These are phyloP conservation scores for Apium graveolens DNA, from an alignment of 129 eudicot species.

Conservation along the genomic window DNA sequence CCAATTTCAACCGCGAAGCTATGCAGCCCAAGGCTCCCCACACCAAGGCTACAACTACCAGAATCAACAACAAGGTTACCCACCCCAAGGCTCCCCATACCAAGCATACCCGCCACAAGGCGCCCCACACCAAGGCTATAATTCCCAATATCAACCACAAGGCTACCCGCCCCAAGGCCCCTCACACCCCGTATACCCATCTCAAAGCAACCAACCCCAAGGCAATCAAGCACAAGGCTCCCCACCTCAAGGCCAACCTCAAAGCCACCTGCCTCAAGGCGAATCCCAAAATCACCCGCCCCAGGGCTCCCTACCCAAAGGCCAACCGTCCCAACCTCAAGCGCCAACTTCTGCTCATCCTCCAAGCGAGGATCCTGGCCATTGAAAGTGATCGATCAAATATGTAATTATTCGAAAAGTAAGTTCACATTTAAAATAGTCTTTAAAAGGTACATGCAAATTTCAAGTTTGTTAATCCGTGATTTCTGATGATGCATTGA, in stretches of 20 bases:
- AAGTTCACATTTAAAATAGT: background rate
- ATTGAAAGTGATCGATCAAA: background rate
- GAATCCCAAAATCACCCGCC: constrained; percentile 26
- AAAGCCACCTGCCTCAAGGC: constrained; percentile 47
- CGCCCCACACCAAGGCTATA: constrained; percentile 45
- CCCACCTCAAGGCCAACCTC: constrained; percentile 49
- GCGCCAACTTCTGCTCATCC: constrained; percentile 1
- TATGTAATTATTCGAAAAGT: background rate
- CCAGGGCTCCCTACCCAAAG: constrained; percentile 50
- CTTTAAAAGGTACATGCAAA: background rate
- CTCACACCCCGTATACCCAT: constrained; percentile 48
- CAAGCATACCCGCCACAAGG: constrained; percentile 62
- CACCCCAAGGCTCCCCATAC: constrained; percentile 18
- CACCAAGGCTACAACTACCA: constrained; percentile 34
- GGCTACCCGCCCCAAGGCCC: constrained; percentile 37
- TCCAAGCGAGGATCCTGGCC: background rate
- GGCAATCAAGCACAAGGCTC: constrained; percentile 39
- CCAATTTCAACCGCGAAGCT: constrained; percentile 40
- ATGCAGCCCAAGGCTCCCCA: constrained; percentile 36
- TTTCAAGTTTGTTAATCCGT: no score
- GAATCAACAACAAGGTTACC: background rate
- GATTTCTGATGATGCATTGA: no score
- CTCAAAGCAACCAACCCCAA: constrained; percentile 44
- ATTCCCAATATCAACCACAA: constrained; percentile 28
- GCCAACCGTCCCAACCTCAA: constrained; percentile 27